These are phyloP conservation scores for Picea sitchensis DNA, from an alignment of 75 land plant genomes.

Conservation along the genomic window DNA sequence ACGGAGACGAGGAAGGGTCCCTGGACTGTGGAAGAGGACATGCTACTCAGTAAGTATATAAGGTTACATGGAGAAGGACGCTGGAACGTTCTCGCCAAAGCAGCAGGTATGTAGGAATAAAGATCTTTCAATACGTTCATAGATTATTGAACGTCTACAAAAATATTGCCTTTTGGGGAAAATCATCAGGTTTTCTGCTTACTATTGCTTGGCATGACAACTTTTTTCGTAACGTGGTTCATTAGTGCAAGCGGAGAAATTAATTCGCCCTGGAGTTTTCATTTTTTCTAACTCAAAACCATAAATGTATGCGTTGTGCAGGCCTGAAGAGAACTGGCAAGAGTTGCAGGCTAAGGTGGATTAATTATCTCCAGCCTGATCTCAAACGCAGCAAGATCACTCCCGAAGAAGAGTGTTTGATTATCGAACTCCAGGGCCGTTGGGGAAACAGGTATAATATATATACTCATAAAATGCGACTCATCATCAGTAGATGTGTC, in stretches of 20 bases:
- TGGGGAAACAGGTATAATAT: background rate
- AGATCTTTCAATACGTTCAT: background rate
- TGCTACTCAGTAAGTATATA: constrained; percentile 63
- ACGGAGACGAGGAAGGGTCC: constrained; percentile 55
- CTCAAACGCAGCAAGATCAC: background rate
- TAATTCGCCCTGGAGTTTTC: too few species aligned
- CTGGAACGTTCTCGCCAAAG: constrained; percentile 72
- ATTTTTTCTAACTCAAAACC: too few species aligned
- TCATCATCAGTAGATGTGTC: too few species aligned
- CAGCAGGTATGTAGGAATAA: constrained; percentile 36
- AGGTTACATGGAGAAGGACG: constrained; percentile 77
- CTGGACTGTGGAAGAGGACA: constrained; percentile 86
- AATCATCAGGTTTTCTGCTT: too few species aligned
- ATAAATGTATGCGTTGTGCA: background rate
- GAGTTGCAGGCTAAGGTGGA: constrained; percentile 1
- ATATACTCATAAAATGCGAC: too few species aligned
- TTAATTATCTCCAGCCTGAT: background rate
- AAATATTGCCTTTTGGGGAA: too few species aligned
- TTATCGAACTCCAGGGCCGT: background rate
- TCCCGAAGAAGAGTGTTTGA: background rate
- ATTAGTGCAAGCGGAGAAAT: too few species aligned
- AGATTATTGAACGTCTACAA: too few species aligned
- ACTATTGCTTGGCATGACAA: too few species aligned
- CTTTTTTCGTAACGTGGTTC: too few species aligned
- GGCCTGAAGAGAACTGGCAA: background rate